A percentile compares a stretch with the other conserved stretches of the same genome.
phyloP scores from a whole-genome alignment of 352 stramenopile species.

The Phytophthora litchii region DNA sequence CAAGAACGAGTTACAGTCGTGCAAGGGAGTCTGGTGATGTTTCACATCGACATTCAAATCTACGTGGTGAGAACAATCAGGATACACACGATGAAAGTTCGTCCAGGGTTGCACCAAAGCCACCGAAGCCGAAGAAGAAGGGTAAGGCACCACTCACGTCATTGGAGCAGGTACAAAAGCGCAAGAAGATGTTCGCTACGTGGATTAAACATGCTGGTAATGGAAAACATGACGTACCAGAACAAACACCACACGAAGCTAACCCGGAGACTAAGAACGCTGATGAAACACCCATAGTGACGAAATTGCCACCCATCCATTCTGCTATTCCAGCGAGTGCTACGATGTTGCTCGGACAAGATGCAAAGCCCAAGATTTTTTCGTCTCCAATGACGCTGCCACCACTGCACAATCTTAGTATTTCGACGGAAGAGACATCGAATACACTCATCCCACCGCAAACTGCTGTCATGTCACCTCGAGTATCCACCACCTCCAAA shows the following conservation, averaged over 20 bases:
- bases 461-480: slow-evolving; percentile 11
- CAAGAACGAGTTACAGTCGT: slow-evolving; percentile 4
- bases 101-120: slow-evolving; percentile 13
- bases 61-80: slow-evolving; percentile 44
- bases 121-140: slow-evolving; percentile 43
- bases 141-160: slow-evolving; percentile 37
- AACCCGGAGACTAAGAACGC: slow-evolving; percentile 5
- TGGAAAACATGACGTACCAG: slow-evolving; percentile 4
- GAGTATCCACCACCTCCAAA: not conserved
- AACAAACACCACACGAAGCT: slow-evolving; percentile 6
- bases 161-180: slow-evolving; percentile 66
- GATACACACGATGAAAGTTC: slow-evolving; percentile 38
- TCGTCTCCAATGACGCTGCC: slow-evolving; percentile 14
- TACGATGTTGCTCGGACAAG: slow-evolving; percentile 10
- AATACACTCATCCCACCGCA: not conserved
- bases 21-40: slow-evolving; percentile 8
- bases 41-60: slow-evolving; percentile 9
- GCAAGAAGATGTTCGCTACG: slow-evolving; percentile 75
- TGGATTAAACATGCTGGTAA: slow-evolving; percentile 60
- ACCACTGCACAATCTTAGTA: slow-evolving; percentile 4
- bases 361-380: slow-evolving; percentile 1
- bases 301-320: slow-evolving; percentile 33
- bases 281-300: slow-evolving; percentile 7
- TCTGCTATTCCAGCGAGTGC: slow-evolving; percentile 25
- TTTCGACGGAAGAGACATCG: not conserved